These are phyloP conservation scores for Aurifilum marmelostoma DNA, from an alignment of 2,329 filamentous ascomycete species.

Conservation along the genomic window DNA sequence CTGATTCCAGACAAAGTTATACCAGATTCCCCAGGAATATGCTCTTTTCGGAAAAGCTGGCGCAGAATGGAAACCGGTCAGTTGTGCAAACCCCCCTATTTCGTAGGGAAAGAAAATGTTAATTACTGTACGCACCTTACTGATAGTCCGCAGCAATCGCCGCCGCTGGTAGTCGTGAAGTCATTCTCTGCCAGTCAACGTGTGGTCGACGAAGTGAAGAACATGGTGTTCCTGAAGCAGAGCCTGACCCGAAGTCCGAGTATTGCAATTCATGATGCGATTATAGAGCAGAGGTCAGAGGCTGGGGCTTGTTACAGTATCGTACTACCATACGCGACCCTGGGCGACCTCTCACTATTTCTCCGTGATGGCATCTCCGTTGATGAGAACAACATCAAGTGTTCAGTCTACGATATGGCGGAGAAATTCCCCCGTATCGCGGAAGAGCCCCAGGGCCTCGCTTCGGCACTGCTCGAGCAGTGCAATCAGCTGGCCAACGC, in stretches of 20 bases:
- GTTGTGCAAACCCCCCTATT: background rate
- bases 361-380: constrained; percentile 13
- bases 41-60: background rate
- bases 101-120: too few species aligned
- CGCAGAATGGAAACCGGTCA: constrained; percentile 16
- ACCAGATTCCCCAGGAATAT: constrained; percentile 17
- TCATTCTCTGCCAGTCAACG: constrained; percentile 14
- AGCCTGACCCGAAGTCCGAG: constrained; percentile 11
- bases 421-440: constrained; percentile 7
- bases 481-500: constrained; percentile 22
- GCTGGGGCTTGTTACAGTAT: constrained; percentile 18
- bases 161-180: constrained; percentile 22
- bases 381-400: background rate
- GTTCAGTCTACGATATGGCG: constrained; percentile 8
- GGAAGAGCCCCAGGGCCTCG: constrained; percentile 1
- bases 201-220: constrained; percentile 21
- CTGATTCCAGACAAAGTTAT: constrained; percentile 10
- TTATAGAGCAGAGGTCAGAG: constrained; percentile 19
- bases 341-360: constrained; percentile 27
- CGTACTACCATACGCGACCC: constrained; percentile 23
- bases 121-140: background rate
- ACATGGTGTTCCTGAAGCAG: constrained; percentile 26
- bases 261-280: constrained; percentile 26
- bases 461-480: constrained; percentile 16
- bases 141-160: constrained; percentile 3